Percentiles rank a stretch among this genome's conserved stretches.
These are phyloP conservation scores for Chalaropsis thielavioides DNA, from an alignment of 2,329 filamentous ascomycete genomes.

Conservation along the genomic window DNA sequence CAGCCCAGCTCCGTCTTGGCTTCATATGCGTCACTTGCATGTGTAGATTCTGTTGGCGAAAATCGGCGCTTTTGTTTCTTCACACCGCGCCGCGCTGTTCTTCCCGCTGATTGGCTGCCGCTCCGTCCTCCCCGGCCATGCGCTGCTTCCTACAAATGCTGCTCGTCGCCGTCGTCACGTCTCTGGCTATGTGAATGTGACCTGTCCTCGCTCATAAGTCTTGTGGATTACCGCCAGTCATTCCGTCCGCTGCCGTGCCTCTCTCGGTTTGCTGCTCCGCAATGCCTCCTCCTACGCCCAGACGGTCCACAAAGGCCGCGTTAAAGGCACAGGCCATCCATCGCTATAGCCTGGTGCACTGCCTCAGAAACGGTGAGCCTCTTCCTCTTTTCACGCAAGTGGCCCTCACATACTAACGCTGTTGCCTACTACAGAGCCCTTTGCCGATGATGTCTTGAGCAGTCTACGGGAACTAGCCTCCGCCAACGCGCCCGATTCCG, in stretches of 20 bases:
- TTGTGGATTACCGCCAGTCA: background rate
- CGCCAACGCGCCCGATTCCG: background rate
- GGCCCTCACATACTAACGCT: background rate
- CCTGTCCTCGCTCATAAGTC: background rate
- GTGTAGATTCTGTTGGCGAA: too few relatives aligned
- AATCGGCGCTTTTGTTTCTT: too few relatives aligned
- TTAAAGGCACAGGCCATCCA: background rate
- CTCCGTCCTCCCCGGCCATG: too few relatives aligned
- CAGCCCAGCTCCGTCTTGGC: too few relatives aligned
- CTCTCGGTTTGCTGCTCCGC: background rate
- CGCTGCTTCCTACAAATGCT: too few relatives aligned
- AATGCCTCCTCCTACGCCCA: background rate
- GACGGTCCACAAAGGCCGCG: background rate
- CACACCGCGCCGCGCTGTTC: too few relatives aligned
- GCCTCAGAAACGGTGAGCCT: background rate
- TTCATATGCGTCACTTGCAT: too few relatives aligned
- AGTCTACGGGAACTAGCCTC: background rate
- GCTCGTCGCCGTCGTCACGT: too few relatives aligned
- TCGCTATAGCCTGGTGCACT: background rate
- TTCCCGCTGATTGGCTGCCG: too few relatives aligned
- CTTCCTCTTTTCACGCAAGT: background rate
- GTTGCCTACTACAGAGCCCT: background rate
- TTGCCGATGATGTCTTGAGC: background rate
- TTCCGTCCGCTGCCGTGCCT: background rate
- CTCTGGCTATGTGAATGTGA: background rate